A percentile compares a stretch with the other conserved stretches of the same genome.
These are phyloP conservation scores for Diaporthe velutina DNA, from an alignment of 2,329 filamentous ascomycete species.

Conservation along the genomic window DNA sequence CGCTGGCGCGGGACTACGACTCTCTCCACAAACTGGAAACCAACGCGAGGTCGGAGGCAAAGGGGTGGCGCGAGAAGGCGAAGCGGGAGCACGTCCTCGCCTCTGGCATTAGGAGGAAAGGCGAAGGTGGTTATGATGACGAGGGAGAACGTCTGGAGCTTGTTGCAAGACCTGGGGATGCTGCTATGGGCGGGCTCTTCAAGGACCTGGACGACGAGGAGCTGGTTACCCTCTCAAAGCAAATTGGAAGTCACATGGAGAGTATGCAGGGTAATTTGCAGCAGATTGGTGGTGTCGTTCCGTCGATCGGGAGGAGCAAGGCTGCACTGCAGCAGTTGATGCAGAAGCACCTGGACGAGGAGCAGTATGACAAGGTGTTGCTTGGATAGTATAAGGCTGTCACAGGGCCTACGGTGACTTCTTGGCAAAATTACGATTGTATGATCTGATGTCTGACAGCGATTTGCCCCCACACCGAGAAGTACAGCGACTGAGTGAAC, in stretches of 20 bases:
- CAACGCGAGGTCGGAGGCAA: conserved; percentile 68
- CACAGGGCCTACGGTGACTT: conserved; percentile 16
- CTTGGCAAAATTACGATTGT: conserved; percentile 18
- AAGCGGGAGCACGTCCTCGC: conserved; percentile 65
- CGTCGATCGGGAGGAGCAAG: conserved; percentile 60
- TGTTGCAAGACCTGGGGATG: conserved; percentile 35
- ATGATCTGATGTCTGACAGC: conserved; percentile 19
- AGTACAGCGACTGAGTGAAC: neutral
- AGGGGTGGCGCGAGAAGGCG: conserved; percentile 62
- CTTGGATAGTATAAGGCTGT: conserved; percentile 50
- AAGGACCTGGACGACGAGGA: conserved; percentile 56
- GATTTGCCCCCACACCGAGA: neutral
- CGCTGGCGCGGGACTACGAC: conserved; percentile 69
- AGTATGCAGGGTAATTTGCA: conserved; percentile 67
- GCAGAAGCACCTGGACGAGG: conserved; percentile 57
- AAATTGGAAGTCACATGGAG: conserved; percentile 68
- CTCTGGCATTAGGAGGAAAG: conserved; percentile 49
- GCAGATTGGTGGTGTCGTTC: conserved; percentile 65
- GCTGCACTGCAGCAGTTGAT: conserved; percentile 64
- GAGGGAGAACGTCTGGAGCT: conserved; percentile 38
- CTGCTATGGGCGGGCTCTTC: conserved; percentile 45
- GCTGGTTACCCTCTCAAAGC: conserved; percentile 58
- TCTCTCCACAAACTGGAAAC: conserved; percentile 63
- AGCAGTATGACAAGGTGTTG: conserved; percentile 62
- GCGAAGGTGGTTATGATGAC: conserved; percentile 32